Conservation (phyloP, 768 basidiomycete species). For the Serendipita sp. region DNA sequence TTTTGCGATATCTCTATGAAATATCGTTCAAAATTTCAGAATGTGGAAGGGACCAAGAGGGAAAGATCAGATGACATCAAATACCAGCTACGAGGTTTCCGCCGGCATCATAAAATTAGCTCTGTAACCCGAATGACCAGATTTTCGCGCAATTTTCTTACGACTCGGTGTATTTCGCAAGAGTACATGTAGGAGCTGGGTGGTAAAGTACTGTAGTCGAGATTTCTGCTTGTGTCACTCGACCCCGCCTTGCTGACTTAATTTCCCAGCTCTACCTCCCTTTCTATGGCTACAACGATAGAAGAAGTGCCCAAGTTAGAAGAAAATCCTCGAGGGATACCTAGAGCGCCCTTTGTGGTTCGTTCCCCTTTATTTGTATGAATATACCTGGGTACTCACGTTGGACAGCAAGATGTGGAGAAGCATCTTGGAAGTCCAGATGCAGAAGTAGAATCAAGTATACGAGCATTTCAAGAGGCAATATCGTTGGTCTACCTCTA, state of each 20-base stretch:
- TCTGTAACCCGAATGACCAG: no score
- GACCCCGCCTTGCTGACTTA: no score
- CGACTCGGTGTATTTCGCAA: no score
- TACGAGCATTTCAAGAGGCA: slow-evolving; percentile 79
- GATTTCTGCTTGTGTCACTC: no score
- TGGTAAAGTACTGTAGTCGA: no score
- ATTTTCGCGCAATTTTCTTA: no score
- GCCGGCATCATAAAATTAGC: background rate
- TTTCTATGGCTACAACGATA: background rate
- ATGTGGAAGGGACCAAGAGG: background rate
- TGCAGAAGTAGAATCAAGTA: slow-evolving; percentile 56
- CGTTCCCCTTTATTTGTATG: slow-evolving; percentile 18
- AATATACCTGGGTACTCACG: background rate
- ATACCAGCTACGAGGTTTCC: background rate
- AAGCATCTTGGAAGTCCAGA: slow-evolving; percentile 69
- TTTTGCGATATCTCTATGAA: background rate
- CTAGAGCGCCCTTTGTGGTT: slow-evolving; percentile 89
- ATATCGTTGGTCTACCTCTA: slow-evolving; percentile 52
- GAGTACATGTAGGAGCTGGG: no score
- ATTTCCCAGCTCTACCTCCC: background rate
- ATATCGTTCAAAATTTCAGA: background rate
- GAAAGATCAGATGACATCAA: slow-evolving; percentile 1
- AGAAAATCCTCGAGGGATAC: slow-evolving; percentile 84
- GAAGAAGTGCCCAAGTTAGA: slow-evolving; percentile 16
- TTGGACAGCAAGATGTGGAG: slow-evolving; percentile 62